A percentile compares a stretch with the other conserved stretches of the same genome.
These are phyloP conservation scores for Tetragonia tetragonoides DNA, from an alignment of 148 eudicot species.

Conservation along the genomic window DNA sequence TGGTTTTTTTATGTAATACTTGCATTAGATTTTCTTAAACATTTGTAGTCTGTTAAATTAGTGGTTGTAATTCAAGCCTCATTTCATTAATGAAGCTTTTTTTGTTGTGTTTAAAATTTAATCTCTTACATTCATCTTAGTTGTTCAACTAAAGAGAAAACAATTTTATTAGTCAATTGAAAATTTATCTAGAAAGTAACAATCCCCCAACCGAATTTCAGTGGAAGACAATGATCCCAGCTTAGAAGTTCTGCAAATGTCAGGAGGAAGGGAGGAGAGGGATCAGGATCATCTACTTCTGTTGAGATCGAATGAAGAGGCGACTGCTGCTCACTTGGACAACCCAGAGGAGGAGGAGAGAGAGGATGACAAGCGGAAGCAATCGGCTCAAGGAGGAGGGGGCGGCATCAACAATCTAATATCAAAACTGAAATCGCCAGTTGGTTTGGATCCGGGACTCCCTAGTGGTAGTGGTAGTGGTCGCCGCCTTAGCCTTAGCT, in stretches of 20 bases:
- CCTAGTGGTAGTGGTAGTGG: not conserved
- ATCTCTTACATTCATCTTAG: no score
- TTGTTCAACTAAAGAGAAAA: no score
- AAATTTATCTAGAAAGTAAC: no score
- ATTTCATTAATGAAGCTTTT: no score
- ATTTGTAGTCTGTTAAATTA: no score
- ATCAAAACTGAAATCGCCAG: not conserved
- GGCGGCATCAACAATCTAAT: not conserved
- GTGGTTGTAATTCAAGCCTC: no score
- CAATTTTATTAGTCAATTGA: no score
- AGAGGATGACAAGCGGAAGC: not conserved
- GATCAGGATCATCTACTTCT: not conserved
- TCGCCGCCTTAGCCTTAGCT: not conserved
- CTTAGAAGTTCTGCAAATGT: not conserved
- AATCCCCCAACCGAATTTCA: no score
- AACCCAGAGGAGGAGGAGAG: not conserved
- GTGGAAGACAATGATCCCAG: no score
- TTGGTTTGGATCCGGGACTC: not conserved
- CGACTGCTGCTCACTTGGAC: not conserved
- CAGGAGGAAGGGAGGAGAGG: not conserved
- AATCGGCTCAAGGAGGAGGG: not conserved
- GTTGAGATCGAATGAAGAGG: not conserved
- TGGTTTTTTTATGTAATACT: no score
- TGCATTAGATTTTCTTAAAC: no score
- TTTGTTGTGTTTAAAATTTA: no score